These are phyloP conservation scores for Penicillium subrubescens DNA, from an alignment of 495 filamentous ascomycete species.

Conservation along the genomic window DNA sequence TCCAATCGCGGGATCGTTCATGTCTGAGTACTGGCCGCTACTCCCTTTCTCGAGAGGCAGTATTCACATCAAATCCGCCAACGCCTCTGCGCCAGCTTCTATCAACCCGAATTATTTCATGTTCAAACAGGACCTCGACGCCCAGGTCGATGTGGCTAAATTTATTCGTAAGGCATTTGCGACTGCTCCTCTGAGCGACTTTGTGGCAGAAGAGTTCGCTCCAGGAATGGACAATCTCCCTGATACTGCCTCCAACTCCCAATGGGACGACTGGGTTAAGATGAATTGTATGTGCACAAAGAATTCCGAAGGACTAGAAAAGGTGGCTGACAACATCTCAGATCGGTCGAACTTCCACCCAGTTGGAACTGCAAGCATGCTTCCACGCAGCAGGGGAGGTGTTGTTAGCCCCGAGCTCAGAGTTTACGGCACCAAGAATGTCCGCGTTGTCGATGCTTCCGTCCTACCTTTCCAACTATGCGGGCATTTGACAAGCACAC, in stretches of 20 bases:
- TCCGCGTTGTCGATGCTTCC: constrained; percentile 57
- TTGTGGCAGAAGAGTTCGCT: constrained; percentile 23
- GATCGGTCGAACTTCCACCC: constrained; percentile 42
- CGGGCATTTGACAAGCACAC: constrained; percentile 51
- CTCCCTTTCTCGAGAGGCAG: constrained; percentile 53
- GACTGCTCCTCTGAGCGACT: constrained; percentile 16
- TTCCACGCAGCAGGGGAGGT: constrained; percentile 55
- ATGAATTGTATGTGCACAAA: constrained; percentile 22
- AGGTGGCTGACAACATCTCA: constrained; percentile 20
- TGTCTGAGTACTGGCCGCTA: constrained; percentile 41
- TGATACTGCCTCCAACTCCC: constrained; percentile 14
- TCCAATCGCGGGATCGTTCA: constrained; percentile 20
- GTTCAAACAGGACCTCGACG: constrained; percentile 22
- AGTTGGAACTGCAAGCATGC: constrained; percentile 56
- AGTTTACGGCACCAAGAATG: constrained; percentile 50
- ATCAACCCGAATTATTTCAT: constrained; percentile 34
- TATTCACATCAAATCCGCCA: constrained; percentile 31
- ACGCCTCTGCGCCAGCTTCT: constrained; percentile 14
- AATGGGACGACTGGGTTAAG: constrained; percentile 25
- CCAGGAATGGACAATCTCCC: constrained; percentile 23
- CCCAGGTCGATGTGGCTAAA: constrained; percentile 25
- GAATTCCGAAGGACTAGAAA: background rate
- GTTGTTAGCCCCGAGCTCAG: constrained; percentile 44
- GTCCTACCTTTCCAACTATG: constrained; percentile 59
- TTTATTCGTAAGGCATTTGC: constrained; percentile 25